A percentile compares a stretch with the other conserved stretches of the same genome.
These are phyloP conservation scores for Geranium brycei DNA, from an alignment of 345 rosid species.

Conservation along the genomic window DNA sequence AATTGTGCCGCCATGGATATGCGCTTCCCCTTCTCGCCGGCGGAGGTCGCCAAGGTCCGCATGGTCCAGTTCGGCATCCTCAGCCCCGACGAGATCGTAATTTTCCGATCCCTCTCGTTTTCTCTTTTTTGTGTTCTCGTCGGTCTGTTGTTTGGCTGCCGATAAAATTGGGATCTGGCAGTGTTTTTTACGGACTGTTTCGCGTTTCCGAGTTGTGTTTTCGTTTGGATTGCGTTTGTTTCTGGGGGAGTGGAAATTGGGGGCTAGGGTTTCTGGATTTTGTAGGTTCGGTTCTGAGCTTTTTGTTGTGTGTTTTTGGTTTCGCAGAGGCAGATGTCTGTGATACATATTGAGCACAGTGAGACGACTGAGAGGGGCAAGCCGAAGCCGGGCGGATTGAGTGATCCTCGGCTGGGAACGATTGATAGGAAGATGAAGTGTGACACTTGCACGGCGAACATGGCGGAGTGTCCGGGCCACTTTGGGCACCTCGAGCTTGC, in stretches of 20 bases:
- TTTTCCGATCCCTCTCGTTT: not conserved
- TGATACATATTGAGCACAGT: constrained; percentile 69
- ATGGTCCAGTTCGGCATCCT: constrained; percentile 85
- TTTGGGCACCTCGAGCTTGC: constrained; percentile 96
- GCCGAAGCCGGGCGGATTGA: constrained; percentile 68
- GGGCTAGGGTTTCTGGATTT: constrained; percentile 2
- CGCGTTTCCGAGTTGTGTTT: not conserved
- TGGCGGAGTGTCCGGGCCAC: constrained; percentile 97
- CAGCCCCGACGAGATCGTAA: constrained; percentile 96
- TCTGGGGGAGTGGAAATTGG: not conserved
- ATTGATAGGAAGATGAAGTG: constrained; percentile 88
- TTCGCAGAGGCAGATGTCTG: constrained; percentile 92
- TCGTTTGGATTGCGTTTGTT: not conserved
- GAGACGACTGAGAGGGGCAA: constrained; percentile 91
- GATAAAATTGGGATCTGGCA: constrained; percentile 1
- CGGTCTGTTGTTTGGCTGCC: constrained; percentile 7
- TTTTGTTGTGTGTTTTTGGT: constrained; percentile 6
- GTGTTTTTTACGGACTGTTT: not conserved
- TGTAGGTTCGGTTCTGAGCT: not conserved
- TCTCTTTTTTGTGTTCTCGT: constrained; percentile 8
- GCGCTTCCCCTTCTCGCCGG: constrained; percentile 77
- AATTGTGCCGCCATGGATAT: constrained; percentile 26
- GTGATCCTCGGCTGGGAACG: constrained; percentile 80
- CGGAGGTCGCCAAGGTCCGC: constrained; percentile 89
- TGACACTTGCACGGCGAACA: constrained; percentile 80